phyloP scores from a whole-genome alignment of 352 stramenopile genomes.

The Phytopythium oedochilum region DNA sequence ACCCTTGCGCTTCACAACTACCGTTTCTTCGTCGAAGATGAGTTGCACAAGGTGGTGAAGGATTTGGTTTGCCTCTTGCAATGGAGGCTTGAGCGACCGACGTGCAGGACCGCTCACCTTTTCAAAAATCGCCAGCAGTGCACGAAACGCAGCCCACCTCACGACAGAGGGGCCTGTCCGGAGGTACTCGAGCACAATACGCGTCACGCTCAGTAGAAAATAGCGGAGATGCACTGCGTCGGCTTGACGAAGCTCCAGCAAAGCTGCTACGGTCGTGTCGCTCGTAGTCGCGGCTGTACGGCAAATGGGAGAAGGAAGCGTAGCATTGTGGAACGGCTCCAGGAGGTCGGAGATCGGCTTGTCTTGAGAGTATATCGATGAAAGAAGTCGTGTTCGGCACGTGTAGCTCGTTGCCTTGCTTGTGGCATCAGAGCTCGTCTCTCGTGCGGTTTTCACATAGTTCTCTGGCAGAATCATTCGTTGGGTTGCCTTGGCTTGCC shows the following conservation, averaged over 20 bases:
- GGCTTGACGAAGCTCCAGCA: conserved; percentile 29
- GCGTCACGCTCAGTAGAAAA: conserved; percentile 46
- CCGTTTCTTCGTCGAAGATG: conserved; percentile 53
- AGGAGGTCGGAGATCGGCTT: conserved; percentile 34
- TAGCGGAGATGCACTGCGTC: conserved; percentile 32
- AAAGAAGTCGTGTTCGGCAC: conserved; percentile 38
- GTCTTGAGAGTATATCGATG: conserved; percentile 60
- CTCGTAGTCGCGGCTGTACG: neutral
- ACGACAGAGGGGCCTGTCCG: conserved; percentile 34
- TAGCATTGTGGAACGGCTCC: conserved; percentile 35
- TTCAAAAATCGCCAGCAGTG: conserved; percentile 50
- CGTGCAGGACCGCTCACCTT: conserved; percentile 45
- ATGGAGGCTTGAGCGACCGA: conserved; percentile 19
- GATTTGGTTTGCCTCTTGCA: conserved; percentile 36
- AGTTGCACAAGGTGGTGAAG: conserved; percentile 50
- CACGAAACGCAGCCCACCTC: conserved; percentile 46
- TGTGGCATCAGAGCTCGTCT: conserved; percentile 19
- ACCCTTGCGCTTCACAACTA: conserved; percentile 6
- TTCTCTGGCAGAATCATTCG: conserved; percentile 30
- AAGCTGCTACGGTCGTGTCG: conserved; percentile 21
- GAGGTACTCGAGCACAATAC: conserved; percentile 48
- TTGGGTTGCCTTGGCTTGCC: conserved; percentile 9
- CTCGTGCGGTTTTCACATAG: conserved; percentile 33
- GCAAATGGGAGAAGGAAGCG: neutral
- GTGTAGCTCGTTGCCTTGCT: conserved; percentile 29